Conservation (phyloP, 2,329 filamentous ascomycete genomes). For the Epichloe sylvatica region DNA sequence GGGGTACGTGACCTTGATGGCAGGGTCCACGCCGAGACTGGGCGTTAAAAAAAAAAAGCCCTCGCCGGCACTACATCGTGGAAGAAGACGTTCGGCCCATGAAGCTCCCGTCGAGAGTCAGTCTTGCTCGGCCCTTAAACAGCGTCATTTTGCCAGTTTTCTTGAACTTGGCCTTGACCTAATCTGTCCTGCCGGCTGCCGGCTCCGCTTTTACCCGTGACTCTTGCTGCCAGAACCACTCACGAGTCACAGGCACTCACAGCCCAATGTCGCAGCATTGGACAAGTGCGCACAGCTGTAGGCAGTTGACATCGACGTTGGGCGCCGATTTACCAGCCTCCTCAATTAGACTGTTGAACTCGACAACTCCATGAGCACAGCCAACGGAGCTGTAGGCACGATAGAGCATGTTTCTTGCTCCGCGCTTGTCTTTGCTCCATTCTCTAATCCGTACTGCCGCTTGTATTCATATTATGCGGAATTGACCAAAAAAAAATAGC, state of each 20-base stretch:
- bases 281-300: neutral
- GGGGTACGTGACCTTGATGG: slow-evolving; percentile 37
- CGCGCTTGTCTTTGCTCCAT: neutral
- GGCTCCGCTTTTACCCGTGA: neutral
- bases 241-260: too few relatives aligned
- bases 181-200: neutral
- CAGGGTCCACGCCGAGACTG: slow-evolving; percentile 41
- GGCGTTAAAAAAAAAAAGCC: slow-evolving; percentile 26
- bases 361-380: neutral
- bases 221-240: neutral
- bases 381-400: neutral
- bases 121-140: slow-evolving; percentile 34
- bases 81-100: slow-evolving; percentile 37
- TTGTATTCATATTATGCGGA: too few relatives aligned
- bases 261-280: too few relatives aligned
- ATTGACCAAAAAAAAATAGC: neutral
- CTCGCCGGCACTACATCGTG: slow-evolving; percentile 38
- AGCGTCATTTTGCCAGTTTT: slow-evolving; percentile 40
- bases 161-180: slow-evolving; percentile 33
- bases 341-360: too few relatives aligned
- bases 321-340: neutral
- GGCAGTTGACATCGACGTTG: neutral
- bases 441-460: neutral
- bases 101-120: slow-evolving; percentile 45
- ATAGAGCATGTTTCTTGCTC: neutral